Base-by-base conservation (phyloP, 139 green algal genomes). In the Chlorella sp. region DNA sequence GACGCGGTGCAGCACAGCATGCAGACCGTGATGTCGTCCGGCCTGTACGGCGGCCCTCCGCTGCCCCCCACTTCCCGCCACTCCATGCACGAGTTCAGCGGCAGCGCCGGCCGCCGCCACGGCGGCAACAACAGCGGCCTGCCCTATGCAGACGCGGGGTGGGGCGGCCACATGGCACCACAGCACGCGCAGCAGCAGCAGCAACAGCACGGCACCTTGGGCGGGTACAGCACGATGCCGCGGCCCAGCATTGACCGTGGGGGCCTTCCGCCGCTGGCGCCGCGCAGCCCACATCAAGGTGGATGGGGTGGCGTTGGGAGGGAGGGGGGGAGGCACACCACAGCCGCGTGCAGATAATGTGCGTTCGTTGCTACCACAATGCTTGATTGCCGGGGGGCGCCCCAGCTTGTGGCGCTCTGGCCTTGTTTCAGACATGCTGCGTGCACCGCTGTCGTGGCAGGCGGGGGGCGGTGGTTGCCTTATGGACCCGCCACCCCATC, bases 71-170 rank as follows among this genome's bases (percentile, higher is more conserved):
- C 80, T 34, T 32, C 37, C 16, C 83, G 83, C 64, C 83, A 88
- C 66, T 88, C 83, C 37, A 88, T 88, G 82, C 57, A 75, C 82
- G 82, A 86, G 57, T 86, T 86, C 57, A 34, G 57, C 3, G 22
- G 57, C 57, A 42, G 7, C 1, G 34, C n/a, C 75, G 32, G 32
- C 3, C 12, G 12, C 11, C 32, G 11, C 32, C 18, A 37, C 30
- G n/a, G 18, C 7, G 34, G n/a, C 75, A 81, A 16, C 82, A 53
- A 19, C 57, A 76, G 60, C 57, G 19, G 66, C 40, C 82, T 86
- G 82, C 82, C 82, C 16, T 86, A 77, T 32, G n/a, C n/a, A 0
- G 57, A 75, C 39, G 60, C n/a, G 21, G 68, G 42, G 34, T 86
- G 82, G 82, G 82, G 42, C 32, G 48, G 57, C 9, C 82, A 37